Conservation (phyloP, 2,329 filamentous ascomycete genomes). For the Sordariomycetes sp. region DNA sequence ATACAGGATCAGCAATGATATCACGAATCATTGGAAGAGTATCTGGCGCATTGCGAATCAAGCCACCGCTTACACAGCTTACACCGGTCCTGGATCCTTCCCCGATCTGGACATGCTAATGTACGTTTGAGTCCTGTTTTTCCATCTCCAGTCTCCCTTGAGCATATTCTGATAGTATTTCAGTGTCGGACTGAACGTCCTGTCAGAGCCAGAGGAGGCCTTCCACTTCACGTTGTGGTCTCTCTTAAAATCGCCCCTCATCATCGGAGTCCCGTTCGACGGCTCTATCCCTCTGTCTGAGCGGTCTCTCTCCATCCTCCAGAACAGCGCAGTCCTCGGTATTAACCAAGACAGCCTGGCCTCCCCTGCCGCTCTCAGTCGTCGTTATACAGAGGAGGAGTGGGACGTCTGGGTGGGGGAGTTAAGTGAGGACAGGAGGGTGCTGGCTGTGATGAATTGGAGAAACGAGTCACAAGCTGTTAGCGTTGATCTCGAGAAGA, state of each 20-base stretch:
- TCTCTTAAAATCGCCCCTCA: constrained; percentile 39
- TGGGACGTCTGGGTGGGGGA: constrained; percentile 43
- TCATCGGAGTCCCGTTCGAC: constrained; percentile 34
- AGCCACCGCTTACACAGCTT: constrained; percentile 33
- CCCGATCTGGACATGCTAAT: constrained; percentile 44
- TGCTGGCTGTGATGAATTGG: constrained; percentile 41
- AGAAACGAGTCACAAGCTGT: constrained; percentile 30
- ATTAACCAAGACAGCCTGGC: constrained; percentile 49
- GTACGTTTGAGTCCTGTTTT: constrained; percentile 15
- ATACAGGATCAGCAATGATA: constrained; percentile 45
- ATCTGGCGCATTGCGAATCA: constrained; percentile 44
- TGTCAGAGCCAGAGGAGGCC: constrained; percentile 35
- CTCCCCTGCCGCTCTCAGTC: constrained; percentile 36
- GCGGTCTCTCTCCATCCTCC: constrained; percentile 30
- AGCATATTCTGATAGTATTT: too few relatives aligned
- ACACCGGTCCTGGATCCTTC: constrained; percentile 35
- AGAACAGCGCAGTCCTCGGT: constrained; percentile 43
- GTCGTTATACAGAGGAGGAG: constrained; percentile 35
- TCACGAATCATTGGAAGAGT: constrained; percentile 38
- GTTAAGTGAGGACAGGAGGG: constrained; percentile 29
- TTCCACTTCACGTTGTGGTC: constrained; percentile 45
- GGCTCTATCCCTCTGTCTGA: constrained; percentile 22
- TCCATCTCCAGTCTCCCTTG: too few relatives aligned
- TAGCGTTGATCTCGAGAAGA: too few relatives aligned
- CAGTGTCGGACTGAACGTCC: constrained; percentile 34